Conservation (phyloP, 176 grass and related monocot genomes). For the maize (Zea mays) region Zm-B73-REFERENCE-NAM-5.0 NC_050096.1:52310001-52310500, state of each 20-base stretch:
- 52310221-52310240: conserved; percentile 1
- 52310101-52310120: not conserved
- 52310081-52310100: not conserved
- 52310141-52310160: conserved; percentile 16
- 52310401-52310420: too few species aligned
- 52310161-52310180: conserved; percentile 1
- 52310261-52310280: conserved; percentile 13
- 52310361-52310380: conserved; percentile 18
- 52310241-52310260: conserved; percentile 18
- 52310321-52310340: conserved; percentile 31
- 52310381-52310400: too few species aligned
- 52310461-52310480: too few species aligned
- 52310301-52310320: conserved; percentile 22
- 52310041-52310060: not conserved
- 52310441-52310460: too few species aligned
- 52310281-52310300: conserved; percentile 24
- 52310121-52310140: not conserved
- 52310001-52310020: conserved; percentile 13
- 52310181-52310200: not conserved
- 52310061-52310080: conserved; percentile 5
- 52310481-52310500: too few species aligned
- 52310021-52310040: conserved; percentile 10
- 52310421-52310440: too few species aligned
- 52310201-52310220: not conserved
- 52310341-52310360: conserved; percentile 26